Evolutionary conservation across 768 basidiomycete species (phyloP).

Genomic region (Collybia sordida): DNA sequence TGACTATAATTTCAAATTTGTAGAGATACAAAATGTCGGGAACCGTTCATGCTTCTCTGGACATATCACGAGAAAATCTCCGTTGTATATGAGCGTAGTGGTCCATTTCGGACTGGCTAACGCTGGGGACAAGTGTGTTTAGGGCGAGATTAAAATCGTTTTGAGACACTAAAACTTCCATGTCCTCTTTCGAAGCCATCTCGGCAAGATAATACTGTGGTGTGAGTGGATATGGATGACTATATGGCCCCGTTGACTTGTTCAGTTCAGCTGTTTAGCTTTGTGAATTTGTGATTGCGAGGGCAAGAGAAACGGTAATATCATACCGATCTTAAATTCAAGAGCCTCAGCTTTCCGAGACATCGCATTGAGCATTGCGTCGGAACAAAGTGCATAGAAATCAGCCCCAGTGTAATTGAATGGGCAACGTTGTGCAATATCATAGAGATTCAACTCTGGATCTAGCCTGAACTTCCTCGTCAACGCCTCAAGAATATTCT

Average conservation of each 20-base stretch:
- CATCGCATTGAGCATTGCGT: conserved; percentile 96
- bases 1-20: no score
- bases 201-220: conserved; percentile 90
- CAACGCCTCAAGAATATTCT: conserved; percentile 84
- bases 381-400: conserved; percentile 96
- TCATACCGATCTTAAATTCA: conserved; percentile 71
- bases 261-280: conserved; percentile 44
- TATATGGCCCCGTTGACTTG: conserved; percentile 33
- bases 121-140: conserved; percentile 69
- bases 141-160: conserved; percentile 81
- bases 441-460: conserved; percentile 57
- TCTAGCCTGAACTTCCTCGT: conserved; percentile 91
- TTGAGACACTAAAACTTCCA: conserved; percentile 70
- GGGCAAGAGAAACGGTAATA: neutral
- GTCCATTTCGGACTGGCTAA: conserved; percentile 82
- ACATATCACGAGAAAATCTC: conserved; percentile 50
- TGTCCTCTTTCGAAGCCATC: conserved; percentile 67
- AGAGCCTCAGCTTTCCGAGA: conserved; percentile 79
- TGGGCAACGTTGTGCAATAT: conserved; percentile 72
- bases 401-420: conserved; percentile 98
- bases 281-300: neutral
- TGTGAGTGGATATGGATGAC: conserved; percentile 70
- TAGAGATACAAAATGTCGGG: no score
- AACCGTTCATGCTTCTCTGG: no score
- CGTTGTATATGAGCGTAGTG: conserved; percentile 77